phyloP scores from a whole-genome alignment of 2,329 filamentous ascomycete species.

The Colletotrichum liriopes region DNA sequence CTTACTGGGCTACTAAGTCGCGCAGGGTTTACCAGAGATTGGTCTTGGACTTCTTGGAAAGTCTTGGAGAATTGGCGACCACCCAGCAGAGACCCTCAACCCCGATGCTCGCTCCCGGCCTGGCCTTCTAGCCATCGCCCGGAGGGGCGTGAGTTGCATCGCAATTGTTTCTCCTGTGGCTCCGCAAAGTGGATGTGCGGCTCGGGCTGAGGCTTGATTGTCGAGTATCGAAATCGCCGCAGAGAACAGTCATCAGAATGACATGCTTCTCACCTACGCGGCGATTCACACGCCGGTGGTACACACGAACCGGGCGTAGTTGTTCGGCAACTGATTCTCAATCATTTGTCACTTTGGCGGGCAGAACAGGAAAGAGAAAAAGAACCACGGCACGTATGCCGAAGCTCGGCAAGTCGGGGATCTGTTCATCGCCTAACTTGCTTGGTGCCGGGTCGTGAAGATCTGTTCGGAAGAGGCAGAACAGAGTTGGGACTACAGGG shows the following conservation, averaged over 20 bases:
- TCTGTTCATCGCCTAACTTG: constrained; percentile 21
- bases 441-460: constrained; percentile 24
- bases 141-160: constrained; percentile 20
- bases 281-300: neutral
- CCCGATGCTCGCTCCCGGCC: constrained; percentile 8
- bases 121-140: constrained; percentile 18
- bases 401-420: constrained; percentile 31
- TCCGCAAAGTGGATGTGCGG: constrained; percentile 13
- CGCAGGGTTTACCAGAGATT: constrained; percentile 21
- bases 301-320: neutral
- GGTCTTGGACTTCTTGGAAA: constrained; percentile 14
- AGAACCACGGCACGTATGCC: constrained; percentile 23
- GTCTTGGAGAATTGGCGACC: neutral
- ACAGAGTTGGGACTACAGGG: constrained; percentile 34
- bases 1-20: constrained; percentile 12
- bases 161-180: neutral
- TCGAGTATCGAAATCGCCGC: neutral
- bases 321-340: neutral
- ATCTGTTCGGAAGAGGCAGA: constrained; percentile 28
- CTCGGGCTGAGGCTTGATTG: constrained; percentile 3
- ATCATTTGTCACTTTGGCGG: constrained; percentile 11
- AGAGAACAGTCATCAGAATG: neutral
- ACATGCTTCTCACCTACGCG: neutral
- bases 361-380: constrained; percentile 7
- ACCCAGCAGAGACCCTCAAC: neutral